Base-by-base conservation (phyloP, 371 early-diverging fungal genomes). In the Blastocladiella emersonii region DNA sequence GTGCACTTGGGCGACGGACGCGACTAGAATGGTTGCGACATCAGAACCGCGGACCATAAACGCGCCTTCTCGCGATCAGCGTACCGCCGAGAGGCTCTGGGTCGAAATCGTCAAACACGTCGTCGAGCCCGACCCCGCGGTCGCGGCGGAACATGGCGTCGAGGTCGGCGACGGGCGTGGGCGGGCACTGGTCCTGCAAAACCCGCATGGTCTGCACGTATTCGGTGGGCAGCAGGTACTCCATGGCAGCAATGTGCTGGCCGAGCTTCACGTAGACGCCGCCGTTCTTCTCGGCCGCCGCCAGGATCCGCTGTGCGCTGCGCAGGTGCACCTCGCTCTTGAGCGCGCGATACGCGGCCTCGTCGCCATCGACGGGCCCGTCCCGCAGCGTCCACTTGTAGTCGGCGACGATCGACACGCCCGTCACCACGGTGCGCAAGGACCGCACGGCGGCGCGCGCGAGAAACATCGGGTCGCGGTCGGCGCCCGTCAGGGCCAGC, bases 181-280 rank as follows among this genome's bases (percentile, higher is more conserved):
- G 82, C 0, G 87, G 85, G 65, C 92, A 91, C 10, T 79, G 79
- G 72, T 94, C 93, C 68, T 93, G 93, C 32, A 96, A 73, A 0
- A 82, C 81, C n/a, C 80, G 76, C 85, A 96, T 82, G 0, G 91
- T 89, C 7, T 77, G 68, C 34, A 88, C 88, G 85, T 92, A 96
- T 72, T 96, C 95, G 15, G 67, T 67, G 2, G 96, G 96, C 23
- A 95, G 74, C n/a, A 92, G 70, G 64, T 91, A 92, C 34, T 79
- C 80, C 80, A 94, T 76, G 12, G 93, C 88, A 13, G 89, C 80
- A 10, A 92, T 71, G 70, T 93, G 92, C 69, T 93, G 93, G 2
- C 93, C 92, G 55, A 94, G 77, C 67, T 95, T 95, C 69, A 95
- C 89, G 66, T 92, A 95, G 35, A 92, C 84, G n/a, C 95, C 95